Conservation (phyloP, 2,329 filamentous ascomycete genomes). For the Apiospora malaysiana region DNA sequence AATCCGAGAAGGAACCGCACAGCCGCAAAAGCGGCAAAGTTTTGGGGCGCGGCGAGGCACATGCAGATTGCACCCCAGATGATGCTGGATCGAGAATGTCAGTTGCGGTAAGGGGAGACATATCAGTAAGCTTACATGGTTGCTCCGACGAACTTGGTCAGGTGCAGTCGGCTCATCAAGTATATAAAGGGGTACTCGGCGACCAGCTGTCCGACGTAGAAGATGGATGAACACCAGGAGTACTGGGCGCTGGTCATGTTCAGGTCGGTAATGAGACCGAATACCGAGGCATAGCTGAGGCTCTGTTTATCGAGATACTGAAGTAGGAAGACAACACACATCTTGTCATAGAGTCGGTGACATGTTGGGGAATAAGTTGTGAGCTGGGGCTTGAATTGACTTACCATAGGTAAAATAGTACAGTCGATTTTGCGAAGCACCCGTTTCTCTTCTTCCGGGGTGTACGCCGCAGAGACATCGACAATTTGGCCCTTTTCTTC, state of each 20-base stretch:
- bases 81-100: slow-evolving; percentile 34
- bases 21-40: slow-evolving; percentile 62
- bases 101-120: not conserved
- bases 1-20: slow-evolving; percentile 68
- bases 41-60: slow-evolving; percentile 60
- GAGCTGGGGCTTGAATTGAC: not conserved
- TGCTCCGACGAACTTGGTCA: slow-evolving; percentile 56
- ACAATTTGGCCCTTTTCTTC: slow-evolving; percentile 22
- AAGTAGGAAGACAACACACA: slow-evolving; percentile 50
- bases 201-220: slow-evolving; percentile 52
- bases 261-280: slow-evolving; percentile 53
- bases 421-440: slow-evolving; percentile 42
- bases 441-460: slow-evolving; percentile 39
- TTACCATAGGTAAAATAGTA: slow-evolving; percentile 38
- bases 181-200: slow-evolving; percentile 57
- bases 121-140: slow-evolving; percentile 44
- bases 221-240: slow-evolving; percentile 54
- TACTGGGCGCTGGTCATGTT: slow-evolving; percentile 51
- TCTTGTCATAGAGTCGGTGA: slow-evolving; percentile 16
- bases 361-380: no score
- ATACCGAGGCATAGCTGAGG: slow-evolving; percentile 53
- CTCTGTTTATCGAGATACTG: slow-evolving; percentile 56
- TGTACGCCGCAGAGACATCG: slow-evolving; percentile 31
- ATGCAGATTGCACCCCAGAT: slow-evolving; percentile 65
- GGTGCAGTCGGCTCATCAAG: slow-evolving; percentile 53